A percentile compares a stretch with the other conserved stretches of the same genome.
Conservation (phyloP, 2,329 filamentous ascomycete genomes). For the Mycosphaerella arachidis region DNA sequence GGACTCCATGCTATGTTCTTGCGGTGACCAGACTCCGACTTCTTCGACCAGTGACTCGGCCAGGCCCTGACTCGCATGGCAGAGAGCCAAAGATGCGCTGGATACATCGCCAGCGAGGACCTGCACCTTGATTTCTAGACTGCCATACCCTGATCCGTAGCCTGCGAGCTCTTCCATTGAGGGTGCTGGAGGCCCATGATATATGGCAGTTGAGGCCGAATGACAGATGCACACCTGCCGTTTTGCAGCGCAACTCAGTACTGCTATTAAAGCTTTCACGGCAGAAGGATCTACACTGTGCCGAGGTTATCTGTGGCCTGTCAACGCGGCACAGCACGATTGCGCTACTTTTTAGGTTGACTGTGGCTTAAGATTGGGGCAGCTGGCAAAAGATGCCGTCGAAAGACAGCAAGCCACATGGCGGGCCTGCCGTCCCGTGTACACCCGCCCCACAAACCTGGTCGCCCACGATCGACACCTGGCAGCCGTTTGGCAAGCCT, state of each 20-base stretch:
- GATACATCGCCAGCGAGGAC: not conserved
- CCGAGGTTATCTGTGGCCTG: not conserved
- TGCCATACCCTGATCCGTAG: no score
- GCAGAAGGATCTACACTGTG: not conserved
- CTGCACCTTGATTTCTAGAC: not conserved
- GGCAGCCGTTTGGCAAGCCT: not conserved
- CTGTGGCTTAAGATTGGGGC: not conserved
- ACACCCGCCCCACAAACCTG: not conserved
- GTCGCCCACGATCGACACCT: not conserved
- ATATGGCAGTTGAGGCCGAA: no score
- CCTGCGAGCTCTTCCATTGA: no score
- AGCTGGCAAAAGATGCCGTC: not conserved
- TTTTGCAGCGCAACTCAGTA: no score
- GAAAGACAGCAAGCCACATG: not conserved
- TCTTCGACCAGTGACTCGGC: not conserved
- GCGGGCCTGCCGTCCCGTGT: not conserved
- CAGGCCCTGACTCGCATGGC: not conserved
- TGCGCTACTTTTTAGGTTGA: not conserved
- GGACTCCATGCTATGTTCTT: not conserved
- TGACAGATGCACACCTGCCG: no score
- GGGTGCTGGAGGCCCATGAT: no score
- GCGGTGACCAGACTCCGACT: not conserved
- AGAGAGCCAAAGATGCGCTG: not conserved
- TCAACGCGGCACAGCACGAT: not conserved
- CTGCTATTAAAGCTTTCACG: not conserved